A percentile compares a stretch with the other conserved stretches of the same genome.
These are phyloP conservation scores for Didymella lethalis DNA, from an alignment of 2,329 filamentous ascomycete species.

Conservation along the genomic window DNA sequence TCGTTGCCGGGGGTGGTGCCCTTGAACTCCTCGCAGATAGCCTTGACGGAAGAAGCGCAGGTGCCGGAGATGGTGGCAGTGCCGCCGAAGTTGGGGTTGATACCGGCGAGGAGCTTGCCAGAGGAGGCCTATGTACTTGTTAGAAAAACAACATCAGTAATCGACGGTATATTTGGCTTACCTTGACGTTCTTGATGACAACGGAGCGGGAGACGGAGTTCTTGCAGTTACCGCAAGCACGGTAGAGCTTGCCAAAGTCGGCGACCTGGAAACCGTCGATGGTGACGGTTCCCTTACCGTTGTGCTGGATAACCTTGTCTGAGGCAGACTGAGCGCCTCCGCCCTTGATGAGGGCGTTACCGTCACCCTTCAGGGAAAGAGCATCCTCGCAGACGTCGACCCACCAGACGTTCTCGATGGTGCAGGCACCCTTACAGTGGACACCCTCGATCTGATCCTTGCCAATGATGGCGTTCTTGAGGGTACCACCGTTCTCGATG, in stretches of 20 bases:
- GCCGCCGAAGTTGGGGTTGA: constrained; percentile 63
- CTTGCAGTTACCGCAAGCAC: constrained; percentile 59
- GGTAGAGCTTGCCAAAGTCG: constrained; percentile 56
- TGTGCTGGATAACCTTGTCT: constrained; percentile 56
- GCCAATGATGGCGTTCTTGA: neutral
- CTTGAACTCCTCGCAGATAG: constrained; percentile 48
- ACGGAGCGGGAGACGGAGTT: constrained; percentile 56
- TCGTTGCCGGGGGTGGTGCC: constrained; percentile 42
- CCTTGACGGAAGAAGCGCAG: constrained; percentile 41
- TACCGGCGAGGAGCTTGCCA: constrained; percentile 57
- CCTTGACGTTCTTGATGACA: constrained; percentile 56
- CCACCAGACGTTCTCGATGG: constrained; percentile 58
- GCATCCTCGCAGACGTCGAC: constrained; percentile 54
- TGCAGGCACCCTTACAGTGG: constrained; percentile 61
- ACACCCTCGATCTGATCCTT: constrained; percentile 55
- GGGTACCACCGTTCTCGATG: constrained; percentile 58
- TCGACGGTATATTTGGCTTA: constrained; percentile 44
- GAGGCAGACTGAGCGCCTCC: constrained; percentile 51
- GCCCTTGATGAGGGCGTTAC: constrained; percentile 51
- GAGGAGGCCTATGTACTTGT: constrained; percentile 38
- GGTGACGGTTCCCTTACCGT: constrained; percentile 50
- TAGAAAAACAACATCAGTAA: constrained; percentile 3
- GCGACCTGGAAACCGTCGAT: constrained; percentile 48
- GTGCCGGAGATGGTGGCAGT: constrained; percentile 55
- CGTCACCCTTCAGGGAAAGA: constrained; percentile 48